These are phyloP conservation scores for Alternaria novae-zelandiae DNA, from an alignment of 2,329 filamentous ascomycete species.

Conservation along the genomic window DNA sequence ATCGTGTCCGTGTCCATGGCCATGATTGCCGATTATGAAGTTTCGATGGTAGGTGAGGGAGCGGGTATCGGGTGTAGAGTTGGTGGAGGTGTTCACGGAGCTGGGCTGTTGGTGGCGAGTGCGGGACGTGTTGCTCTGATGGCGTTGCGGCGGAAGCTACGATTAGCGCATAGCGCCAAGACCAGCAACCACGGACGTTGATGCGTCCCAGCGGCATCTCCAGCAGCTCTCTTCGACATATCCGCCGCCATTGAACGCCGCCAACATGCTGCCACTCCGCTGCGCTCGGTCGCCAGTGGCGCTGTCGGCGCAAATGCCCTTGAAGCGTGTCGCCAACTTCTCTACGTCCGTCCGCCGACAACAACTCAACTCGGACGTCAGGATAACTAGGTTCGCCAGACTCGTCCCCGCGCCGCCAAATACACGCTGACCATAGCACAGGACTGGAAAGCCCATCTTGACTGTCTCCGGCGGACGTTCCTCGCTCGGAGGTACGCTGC, in stretches of 20 bases:
- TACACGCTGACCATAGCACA: constrained; percentile 18
- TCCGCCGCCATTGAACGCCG: constrained; percentile 47
- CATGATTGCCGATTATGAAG: constrained; percentile 29
- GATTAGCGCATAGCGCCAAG: constrained; percentile 31
- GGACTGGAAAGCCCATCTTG: constrained; percentile 95
- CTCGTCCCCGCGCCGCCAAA: not conserved
- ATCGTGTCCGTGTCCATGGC: constrained; percentile 86
- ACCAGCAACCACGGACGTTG: constrained; percentile 23
- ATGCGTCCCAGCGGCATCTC: constrained; percentile 29
- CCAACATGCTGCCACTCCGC: constrained; percentile 49
- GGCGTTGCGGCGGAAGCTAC: constrained; percentile 31
- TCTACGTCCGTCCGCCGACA: constrained; percentile 37
- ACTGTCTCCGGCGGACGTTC: constrained; percentile 88
- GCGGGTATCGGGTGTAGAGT: not conserved
- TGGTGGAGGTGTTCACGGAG: constrained; percentile 8
- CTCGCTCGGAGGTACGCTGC: constrained; percentile 76
- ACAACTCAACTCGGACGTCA: constrained; percentile 73
- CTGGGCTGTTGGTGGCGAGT: constrained; percentile 14
- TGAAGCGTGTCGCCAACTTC: constrained; percentile 35
- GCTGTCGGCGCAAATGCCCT: constrained; percentile 40
- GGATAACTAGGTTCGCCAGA: constrained; percentile 69
- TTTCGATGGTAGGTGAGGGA: not conserved
- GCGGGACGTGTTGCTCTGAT: constrained; percentile 31
- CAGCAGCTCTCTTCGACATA: constrained; percentile 35
- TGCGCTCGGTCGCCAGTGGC: constrained; percentile 49